These are phyloP conservation scores for Globisporangium canariense DNA, from an alignment of 352 stramenopile species.

Conservation along the genomic window DNA sequence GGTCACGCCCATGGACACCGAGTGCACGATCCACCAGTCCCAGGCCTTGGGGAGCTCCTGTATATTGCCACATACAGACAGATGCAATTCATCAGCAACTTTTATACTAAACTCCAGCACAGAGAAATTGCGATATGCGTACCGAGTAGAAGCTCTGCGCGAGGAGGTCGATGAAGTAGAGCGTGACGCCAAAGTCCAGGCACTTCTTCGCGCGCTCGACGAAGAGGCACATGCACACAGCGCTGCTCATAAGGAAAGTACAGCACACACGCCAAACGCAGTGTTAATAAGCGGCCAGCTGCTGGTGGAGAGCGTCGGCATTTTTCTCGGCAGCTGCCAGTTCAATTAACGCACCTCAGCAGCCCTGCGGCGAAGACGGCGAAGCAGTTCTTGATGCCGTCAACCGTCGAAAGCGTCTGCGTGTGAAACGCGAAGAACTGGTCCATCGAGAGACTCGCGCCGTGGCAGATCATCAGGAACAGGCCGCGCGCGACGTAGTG, in stretches of 20 bases:
- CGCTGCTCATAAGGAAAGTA: constrained; percentile 27
- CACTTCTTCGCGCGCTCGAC: constrained; percentile 90
- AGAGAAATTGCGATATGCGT: neutral
- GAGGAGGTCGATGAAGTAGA: constrained; percentile 86
- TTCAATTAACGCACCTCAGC: constrained; percentile 27
- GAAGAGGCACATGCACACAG: constrained; percentile 72
- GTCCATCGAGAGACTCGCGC: constrained; percentile 59
- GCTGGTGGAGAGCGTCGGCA: neutral
- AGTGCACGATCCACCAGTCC: constrained; percentile 87
- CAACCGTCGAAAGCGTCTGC: constrained; percentile 67
- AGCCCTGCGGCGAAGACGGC: constrained; percentile 55
- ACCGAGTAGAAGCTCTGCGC: constrained; percentile 83
- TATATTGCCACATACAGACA: too few species aligned
- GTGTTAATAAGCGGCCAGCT: neutral
- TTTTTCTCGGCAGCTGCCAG: neutral
- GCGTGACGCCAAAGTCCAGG: constrained; percentile 88
- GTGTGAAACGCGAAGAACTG: constrained; percentile 86
- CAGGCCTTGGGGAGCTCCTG: constrained; percentile 82
- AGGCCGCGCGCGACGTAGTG: constrained; percentile 79
- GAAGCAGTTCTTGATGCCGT: constrained; percentile 82
- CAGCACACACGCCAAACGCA: neutral
- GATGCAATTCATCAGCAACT: too few species aligned
- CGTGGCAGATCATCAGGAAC: constrained; percentile 74
- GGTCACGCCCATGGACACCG: constrained; percentile 61
- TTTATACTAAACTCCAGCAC: too few species aligned